Evolutionary conservation across 805 yeast genomes (phyloP).

Genomic region (Monosporozyma aquatica): DNA sequence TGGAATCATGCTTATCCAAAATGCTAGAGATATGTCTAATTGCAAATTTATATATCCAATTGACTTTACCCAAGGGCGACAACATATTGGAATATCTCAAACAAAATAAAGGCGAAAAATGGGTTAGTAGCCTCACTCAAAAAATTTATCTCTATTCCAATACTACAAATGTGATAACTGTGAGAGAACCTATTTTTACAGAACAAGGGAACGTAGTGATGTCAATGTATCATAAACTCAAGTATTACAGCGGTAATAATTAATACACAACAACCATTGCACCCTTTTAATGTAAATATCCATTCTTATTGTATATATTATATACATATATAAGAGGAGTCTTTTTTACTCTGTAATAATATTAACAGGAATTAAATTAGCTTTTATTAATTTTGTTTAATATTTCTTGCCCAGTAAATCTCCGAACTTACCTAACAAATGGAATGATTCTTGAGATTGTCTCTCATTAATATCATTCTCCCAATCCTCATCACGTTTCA

Average conservation of each 20-base stretch:
- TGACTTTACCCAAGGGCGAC: slow-evolving; percentile 19
- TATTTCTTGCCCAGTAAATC: background rate
- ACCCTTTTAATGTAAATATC: no score
- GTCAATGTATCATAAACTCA: no score
- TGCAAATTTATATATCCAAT: slow-evolving; percentile 22
- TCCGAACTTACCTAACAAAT: background rate
- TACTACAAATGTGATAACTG: background rate
- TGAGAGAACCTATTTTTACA: no score
- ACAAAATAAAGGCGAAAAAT: slow-evolving; percentile 10
- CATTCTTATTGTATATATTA: no score
- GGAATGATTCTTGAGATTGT: slow-evolving; percentile 2
- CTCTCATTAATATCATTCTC: background rate
- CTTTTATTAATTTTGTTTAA: background rate
- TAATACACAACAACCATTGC: no score
- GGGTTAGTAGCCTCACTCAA: slow-evolving; percentile 6
- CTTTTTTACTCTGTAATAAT: no score
- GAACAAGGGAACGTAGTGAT: no score
- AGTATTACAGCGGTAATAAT: background rate
- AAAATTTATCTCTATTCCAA: slow-evolving; percentile 6
- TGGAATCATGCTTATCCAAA: background rate
- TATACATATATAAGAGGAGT: no score
- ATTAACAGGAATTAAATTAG: no score
- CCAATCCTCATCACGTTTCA: background rate
- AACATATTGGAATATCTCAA: slow-evolving; percentile 12
- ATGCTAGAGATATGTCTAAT: slow-evolving; percentile 15